Evolutionary conservation across 2,329 filamentous ascomycete genomes (phyloP), one percentile per base, ranked within the genome.

Genomic region (Ceratocystis harringtonii): DNA sequence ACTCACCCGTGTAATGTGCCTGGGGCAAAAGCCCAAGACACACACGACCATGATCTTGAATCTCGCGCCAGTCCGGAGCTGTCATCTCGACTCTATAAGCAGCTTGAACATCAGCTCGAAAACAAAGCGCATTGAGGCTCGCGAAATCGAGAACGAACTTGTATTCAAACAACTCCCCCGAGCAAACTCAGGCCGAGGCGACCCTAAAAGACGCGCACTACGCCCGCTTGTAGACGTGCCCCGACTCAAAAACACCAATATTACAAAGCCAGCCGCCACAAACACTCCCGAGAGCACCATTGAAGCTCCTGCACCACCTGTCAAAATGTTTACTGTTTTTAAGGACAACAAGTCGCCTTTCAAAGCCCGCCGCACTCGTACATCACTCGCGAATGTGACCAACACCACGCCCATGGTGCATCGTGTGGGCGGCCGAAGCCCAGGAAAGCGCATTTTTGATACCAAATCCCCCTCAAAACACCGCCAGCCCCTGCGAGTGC

Each of bases 11-110:
- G 96, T 97, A 65, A 76, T 97, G 30, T 92, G 89, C 0, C 77
- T 97, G 7, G 92, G 92, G 2, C 92, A 96, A 76, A 96, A 97
- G 76, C 8, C 41, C 8, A 90, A 95, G 69, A 92, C 94, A 62
- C 84, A 96, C 70, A 96, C 92, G 0, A 83, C 97, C 72, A 97
- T 97, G 94, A 94, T 97, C 67, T 80, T 97, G 45, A 97, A 97
- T 72, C 82, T 97, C 2, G 90, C 92, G 0, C 92, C 94, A 0
- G 81, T 95, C n/a, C 85, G 89, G 68, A 91, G 89, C 70, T 97
- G 95, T 73, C 92, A 97, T 72, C 81, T 96, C 48, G 92, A 97
- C 73, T 96, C 92, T 0, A 80, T 96, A 5, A 95, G 90, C 75
- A 96, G 92, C 68, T 78, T 97, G 64, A 96, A 96, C 72, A 94